A percentile compares a stretch with the other conserved stretches of the same genome.
Evolutionary conservation across 1,284 basidiomycete genomes (phyloP).

Genomic region (Puccinia hordei): DNA sequence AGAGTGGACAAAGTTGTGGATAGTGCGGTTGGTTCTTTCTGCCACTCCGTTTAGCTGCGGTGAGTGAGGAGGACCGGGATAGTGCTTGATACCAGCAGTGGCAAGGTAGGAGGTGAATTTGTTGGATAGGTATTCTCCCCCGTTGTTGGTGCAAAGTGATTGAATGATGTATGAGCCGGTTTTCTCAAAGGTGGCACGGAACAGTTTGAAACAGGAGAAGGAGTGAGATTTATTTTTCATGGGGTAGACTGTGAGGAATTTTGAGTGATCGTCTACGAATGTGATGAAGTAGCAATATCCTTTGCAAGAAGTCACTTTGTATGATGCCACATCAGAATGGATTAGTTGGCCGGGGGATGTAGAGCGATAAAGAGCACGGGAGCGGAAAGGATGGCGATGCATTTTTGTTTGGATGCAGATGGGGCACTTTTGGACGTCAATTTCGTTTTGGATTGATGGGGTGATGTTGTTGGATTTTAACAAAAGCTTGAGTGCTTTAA

Average conservation of each 20-base stretch:
- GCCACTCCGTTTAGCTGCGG: slow-evolving; percentile 12
- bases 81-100: neutral
- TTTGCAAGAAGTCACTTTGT: neutral
- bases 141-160: neutral
- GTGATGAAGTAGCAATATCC: neutral
- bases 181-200: slow-evolving; percentile 56
- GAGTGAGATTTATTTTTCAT: neutral
- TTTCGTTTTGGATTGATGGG: neutral
- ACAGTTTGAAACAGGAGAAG: slow-evolving; percentile 56
- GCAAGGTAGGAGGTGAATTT: neutral
- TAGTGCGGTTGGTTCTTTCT: slow-evolving; percentile 1
- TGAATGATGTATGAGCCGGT: slow-evolving; percentile 48
- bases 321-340: neutral
- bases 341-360: neutral
- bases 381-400: neutral
- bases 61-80: slow-evolving; percentile 7
- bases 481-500: neutral
- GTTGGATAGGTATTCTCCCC: neutral
- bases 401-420: neutral
- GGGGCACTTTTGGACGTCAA: neutral
- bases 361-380: neutral
- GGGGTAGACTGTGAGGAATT: neutral
- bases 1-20: neutral
- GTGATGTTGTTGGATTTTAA: neutral
- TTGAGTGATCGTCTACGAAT: neutral